phyloP scores from a whole-genome alignment of 805 yeast genomes.

The Starmerella stellata region DNA sequence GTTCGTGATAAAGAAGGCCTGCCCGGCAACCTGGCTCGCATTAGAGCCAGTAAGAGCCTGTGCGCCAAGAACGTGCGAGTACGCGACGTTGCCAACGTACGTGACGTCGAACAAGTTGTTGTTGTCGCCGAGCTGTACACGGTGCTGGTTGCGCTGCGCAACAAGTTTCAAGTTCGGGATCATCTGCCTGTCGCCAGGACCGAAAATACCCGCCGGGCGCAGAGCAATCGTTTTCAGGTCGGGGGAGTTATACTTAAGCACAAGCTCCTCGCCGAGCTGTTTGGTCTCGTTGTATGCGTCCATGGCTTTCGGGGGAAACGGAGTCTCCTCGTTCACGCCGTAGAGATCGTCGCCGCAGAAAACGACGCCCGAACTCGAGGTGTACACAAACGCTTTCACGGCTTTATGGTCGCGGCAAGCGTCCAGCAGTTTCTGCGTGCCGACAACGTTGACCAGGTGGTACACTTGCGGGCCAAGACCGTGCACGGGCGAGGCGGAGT shows the following conservation, averaged over 20 bases:
- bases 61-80: slow-evolving; percentile 88
- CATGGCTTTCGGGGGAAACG: slow-evolving; percentile 81
- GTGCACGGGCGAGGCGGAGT: slow-evolving; percentile 92
- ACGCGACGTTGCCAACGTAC: slow-evolving; percentile 96
- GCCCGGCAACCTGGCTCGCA: slow-evolving; percentile 48
- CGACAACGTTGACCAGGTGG: slow-evolving; percentile 76
- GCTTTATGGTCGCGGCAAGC: slow-evolving; percentile 33
- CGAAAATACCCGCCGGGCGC: slow-evolving; percentile 96
- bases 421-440: slow-evolving; percentile 57
- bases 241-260: slow-evolving; percentile 50
- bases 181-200: slow-evolving; percentile 94
- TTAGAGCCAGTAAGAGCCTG: slow-evolving; percentile 36
- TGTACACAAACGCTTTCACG: slow-evolving; percentile 63
- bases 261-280: slow-evolving; percentile 74
- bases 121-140: slow-evolving; percentile 88
- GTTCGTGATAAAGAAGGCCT: slow-evolving; percentile 77
- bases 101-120: slow-evolving; percentile 91
- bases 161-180: slow-evolving; percentile 82
- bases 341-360: slow-evolving; percentile 85
- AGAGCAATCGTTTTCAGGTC: slow-evolving; percentile 62
- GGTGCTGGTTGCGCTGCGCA: slow-evolving; percentile 67
- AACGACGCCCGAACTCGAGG: slow-evolving; percentile 94
- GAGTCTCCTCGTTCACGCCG: slow-evolving; percentile 89
- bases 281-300: slow-evolving; percentile 93
- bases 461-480: slow-evolving; percentile 69